Evolutionary conservation across 2,329 filamentous ascomycete species (phyloP), one percentile per base, ranked within the genome.

Genomic region (Apiospora aurea): DNA sequence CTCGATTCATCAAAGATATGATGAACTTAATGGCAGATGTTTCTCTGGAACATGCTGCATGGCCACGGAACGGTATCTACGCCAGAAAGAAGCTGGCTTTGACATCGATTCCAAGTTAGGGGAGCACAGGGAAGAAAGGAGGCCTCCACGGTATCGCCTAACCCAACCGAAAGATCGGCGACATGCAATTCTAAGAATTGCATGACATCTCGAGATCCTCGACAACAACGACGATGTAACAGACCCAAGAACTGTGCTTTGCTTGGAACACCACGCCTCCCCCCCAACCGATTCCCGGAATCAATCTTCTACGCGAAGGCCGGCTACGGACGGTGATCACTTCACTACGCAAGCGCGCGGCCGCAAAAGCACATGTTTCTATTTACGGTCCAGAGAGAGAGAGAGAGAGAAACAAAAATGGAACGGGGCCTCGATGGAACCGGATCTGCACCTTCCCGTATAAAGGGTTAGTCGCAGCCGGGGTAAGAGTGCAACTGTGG

Each of bases 401-500:
- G 18, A 38, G n/a, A n/a, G n/a, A n/a, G n/a, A n/a, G n/a, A n/a
- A n/a, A n/a, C 14, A 61, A 61, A 57, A 57, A 61, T 61, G 53
- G 53, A 18, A 34, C 29, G 26, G 53, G 8, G 53, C 10, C 53
- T 21, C 29, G 29, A 64, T 64, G 57, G 29, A 64, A 64, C 57
- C 57, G 57, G 57, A 38, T 64, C 57, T 38, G 57, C 57, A 64
- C 57, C 8, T 41, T 64, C 57, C 57, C 57, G 29, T 61, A 34
- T 34, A 21, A 61, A 38, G 53, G 53, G 53, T 38, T 64, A 64
- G 57, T 41, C 57, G 57, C 57, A 64, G 57, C 57, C 57, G 29
- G 57, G 57, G 34, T 61, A 61, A 61, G 29, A 34, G 26, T 61
- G 53, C 53, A 38, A 38, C 51, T 5, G 51, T 57, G 26, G 51